phyloP scores from a whole-genome alignment of 371 early-diverging fungal genomes.

The Thermomucor indicae-seudaticae region DNA sequence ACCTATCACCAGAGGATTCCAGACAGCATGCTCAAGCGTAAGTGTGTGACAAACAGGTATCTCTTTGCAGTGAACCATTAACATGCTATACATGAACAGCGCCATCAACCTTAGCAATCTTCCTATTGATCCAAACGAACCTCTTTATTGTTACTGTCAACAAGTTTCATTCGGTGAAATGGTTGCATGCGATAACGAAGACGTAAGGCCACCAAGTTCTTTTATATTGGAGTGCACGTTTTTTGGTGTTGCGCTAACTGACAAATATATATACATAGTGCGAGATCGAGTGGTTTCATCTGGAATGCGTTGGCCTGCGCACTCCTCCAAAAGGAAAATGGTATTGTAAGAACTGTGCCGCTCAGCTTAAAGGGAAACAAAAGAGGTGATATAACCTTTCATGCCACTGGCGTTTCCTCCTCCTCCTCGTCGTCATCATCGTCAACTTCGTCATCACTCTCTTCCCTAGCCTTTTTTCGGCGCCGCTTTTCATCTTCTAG shows the following conservation, averaged over 20 bases:
- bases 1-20: conserved; percentile 27
- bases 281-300: conserved; percentile 95
- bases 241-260: too few species aligned
- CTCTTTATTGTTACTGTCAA: conserved; percentile 90
- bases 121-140: conserved; percentile 94
- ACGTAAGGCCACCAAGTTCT: too few species aligned
- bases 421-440: conserved; percentile 6
- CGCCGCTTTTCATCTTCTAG: conserved; percentile 33
- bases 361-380: conserved; percentile 47
- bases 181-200: conserved; percentile 94
- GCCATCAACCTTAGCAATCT: conserved; percentile 56
- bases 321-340: conserved; percentile 85
- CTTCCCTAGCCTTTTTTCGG: conserved; percentile 11
- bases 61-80: background rate
- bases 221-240: too few species aligned
- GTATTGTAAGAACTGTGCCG: conserved; percentile 81
- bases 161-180: conserved; percentile 96
- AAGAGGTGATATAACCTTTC: conserved; percentile 21
- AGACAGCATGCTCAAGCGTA: conserved; percentile 39
- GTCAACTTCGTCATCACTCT: background rate
- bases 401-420: background rate
- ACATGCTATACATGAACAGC: conserved; percentile 10
- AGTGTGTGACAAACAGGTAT: background rate
- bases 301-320: conserved; percentile 83
- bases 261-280: conserved; percentile 48